phyloP scores from a whole-genome alignment of 2,329 filamentous ascomycete species.

The Cytospora piceae region DNA sequence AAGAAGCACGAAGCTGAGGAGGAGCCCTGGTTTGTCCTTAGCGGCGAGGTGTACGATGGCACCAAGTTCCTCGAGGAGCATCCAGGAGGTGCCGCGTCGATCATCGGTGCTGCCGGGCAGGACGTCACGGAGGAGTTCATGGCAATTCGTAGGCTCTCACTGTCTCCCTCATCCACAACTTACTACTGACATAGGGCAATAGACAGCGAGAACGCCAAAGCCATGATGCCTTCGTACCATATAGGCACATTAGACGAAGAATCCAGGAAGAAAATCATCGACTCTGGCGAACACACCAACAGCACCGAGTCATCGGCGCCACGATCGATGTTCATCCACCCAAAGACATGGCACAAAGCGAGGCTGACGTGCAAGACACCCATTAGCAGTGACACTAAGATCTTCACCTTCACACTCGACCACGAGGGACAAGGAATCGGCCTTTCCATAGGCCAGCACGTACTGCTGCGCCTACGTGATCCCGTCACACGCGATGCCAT shows the following conservation, averaged over 20 bases:
- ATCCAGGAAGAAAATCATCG: slow-evolving; percentile 56
- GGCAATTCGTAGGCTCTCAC: slow-evolving; percentile 73
- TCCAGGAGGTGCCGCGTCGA: slow-evolving; percentile 84
- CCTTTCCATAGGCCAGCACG: slow-evolving; percentile 81
- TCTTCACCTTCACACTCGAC: slow-evolving; percentile 81
- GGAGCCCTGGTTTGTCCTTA: slow-evolving; percentile 84
- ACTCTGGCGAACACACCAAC: slow-evolving; percentile 44
- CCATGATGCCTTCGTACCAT: slow-evolving; percentile 86
- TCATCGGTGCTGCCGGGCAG: slow-evolving; percentile 77
- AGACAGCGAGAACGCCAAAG: slow-evolving; percentile 92
- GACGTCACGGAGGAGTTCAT: slow-evolving; percentile 89
- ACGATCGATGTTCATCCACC: slow-evolving; percentile 69
- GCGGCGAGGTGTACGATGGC: slow-evolving; percentile 88
- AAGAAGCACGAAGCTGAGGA: slow-evolving; percentile 66
- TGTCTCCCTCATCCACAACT: neutral
- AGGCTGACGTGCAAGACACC: slow-evolving; percentile 68
- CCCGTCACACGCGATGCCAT: slow-evolving; percentile 71
- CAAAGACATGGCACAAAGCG: slow-evolving; percentile 74
- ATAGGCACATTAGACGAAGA: slow-evolving; percentile 74
- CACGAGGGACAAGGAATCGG: slow-evolving; percentile 72
- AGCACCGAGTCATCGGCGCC: slow-evolving; percentile 36
- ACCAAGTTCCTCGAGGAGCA: slow-evolving; percentile 79
- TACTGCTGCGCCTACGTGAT: slow-evolving; percentile 81
- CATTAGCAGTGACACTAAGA: slow-evolving; percentile 76
- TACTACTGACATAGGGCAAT: slow-evolving; percentile 38